Evolutionary conservation across 23 red algal species (phyloP), one percentile per base, ranked within the genome.

Genomic region (Cyanidium caldarium): DNA sequence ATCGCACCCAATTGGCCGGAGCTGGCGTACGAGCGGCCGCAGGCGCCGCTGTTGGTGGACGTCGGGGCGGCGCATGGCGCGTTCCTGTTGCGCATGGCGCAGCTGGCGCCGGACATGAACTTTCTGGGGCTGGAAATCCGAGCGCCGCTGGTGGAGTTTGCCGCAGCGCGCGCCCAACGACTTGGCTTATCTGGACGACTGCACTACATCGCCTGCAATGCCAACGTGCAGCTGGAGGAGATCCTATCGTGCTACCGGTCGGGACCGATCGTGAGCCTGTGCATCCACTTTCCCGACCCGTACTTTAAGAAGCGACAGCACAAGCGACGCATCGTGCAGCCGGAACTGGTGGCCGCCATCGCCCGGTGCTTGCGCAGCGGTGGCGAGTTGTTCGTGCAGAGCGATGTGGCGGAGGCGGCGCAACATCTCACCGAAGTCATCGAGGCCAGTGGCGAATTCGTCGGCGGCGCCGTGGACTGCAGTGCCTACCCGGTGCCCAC

Each of bases 281-380:
- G 46, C 41, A 66, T 98, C 21, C 84, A 88, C 58, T 88, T 88
- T 80, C 86, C 84, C 25, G 92, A 98, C 45, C 92, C 92, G 36
- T 82, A 84, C 65, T 98, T 98, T 46, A 98, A 98, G 70, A 79
- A 76, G 42, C 73, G 92, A 34, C 92, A 98, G 28, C 79, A 82
- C 1, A 98, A 98, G 71, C 42, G 92, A 5, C 71, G 92, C 45
- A 80, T 85, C 73, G 76, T 98, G 16, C 78, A 80, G 39, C 37
- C 38, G 0, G 65, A 38, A 34, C 80, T 98, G 3, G 92, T 85
- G n/a, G 33, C 33, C 26, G 58, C 68, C n/a, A 41, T 98, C 2
- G 33, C 44, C 19, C 0, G 65, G 19, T 37, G 36, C 23, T 37
- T 98, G 40, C 42, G 38, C 26, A 46, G 30, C 35, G 75, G 75